phyloP scores from a whole-genome alignment of 164 flowering plant species.

The Liquidambar formosana region DNA sequence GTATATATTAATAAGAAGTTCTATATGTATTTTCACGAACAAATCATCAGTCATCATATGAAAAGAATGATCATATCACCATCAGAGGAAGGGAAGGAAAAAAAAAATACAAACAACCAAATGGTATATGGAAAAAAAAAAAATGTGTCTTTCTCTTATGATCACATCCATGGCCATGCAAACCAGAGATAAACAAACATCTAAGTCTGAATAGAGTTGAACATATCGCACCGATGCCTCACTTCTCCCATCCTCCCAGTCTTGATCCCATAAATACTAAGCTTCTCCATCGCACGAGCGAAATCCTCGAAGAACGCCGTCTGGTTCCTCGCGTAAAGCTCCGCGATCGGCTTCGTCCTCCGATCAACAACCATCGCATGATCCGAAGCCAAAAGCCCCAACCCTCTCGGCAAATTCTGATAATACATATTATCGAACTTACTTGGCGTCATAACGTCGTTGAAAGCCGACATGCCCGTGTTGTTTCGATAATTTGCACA shows the following conservation, averaged over 20 bases:
- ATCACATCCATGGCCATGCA: too few relatives aligned
- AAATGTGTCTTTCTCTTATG: too few relatives aligned
- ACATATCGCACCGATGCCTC: conserved; percentile 11
- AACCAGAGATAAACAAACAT: background rate
- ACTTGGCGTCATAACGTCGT: conserved; percentile 58
- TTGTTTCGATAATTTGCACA: conserved; percentile 41
- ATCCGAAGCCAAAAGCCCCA: conserved; percentile 50
- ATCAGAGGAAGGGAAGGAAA: too few relatives aligned
- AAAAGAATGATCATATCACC: too few relatives aligned
- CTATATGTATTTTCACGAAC: too few relatives aligned
- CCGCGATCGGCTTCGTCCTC: conserved; percentile 47
- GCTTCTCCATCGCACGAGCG: conserved; percentile 55
- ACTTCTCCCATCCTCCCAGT: conserved; percentile 5
- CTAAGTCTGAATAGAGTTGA: conserved; percentile 12
- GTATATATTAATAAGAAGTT: too few relatives aligned
- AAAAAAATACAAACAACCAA: too few relatives aligned
- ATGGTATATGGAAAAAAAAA: too few relatives aligned
- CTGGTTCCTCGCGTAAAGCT: conserved; percentile 45
- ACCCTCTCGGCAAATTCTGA: conserved; percentile 48
- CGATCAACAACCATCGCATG: conserved; percentile 32
- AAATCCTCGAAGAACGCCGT: conserved; percentile 48
- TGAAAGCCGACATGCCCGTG: conserved; percentile 42
- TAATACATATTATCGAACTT: conserved; percentile 62
- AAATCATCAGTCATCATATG: too few relatives aligned
- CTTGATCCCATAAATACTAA: conserved; percentile 21